Evolutionary conservation across 352 stramenopile species (phyloP).

Genomic region (Globisporangium ultimum): DNA sequence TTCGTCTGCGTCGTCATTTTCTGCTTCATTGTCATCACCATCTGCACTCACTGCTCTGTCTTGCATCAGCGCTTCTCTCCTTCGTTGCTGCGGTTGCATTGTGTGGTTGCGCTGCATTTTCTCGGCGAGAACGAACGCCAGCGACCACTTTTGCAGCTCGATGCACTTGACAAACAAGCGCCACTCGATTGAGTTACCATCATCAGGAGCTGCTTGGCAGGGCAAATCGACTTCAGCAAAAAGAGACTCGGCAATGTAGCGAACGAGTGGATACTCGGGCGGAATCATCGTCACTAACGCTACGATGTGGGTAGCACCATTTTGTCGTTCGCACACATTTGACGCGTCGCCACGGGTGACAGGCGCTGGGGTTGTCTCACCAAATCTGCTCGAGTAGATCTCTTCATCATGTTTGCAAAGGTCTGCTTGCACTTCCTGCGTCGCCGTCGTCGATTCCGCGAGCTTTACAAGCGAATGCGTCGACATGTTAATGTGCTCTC

Average conservation of each 20-base stretch:
- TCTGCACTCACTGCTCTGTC: too few relatives aligned
- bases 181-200: slow-evolving; percentile 14
- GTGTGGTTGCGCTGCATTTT: slow-evolving; percentile 15
- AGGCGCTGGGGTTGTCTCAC: too few relatives aligned
- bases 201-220: background rate
- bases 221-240: background rate
- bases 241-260: slow-evolving; percentile 17
- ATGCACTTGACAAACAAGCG: slow-evolving; percentile 25
- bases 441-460: too few relatives aligned
- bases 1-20: background rate
- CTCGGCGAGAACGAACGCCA: slow-evolving; percentile 23
- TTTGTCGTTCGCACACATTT: too few relatives aligned
- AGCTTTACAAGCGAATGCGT: too few relatives aligned
- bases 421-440: too few relatives aligned
- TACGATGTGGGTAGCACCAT: background rate
- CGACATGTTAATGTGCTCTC: background rate
- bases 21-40: background rate
- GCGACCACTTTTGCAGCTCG: slow-evolving; percentile 17
- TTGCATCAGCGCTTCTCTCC: background rate
- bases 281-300: slow-evolving; percentile 11
- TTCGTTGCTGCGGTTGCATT: background rate
- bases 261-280: slow-evolving; percentile 14
- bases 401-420: too few relatives aligned
- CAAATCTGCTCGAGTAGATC: too few relatives aligned
- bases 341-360: too few relatives aligned